Base-by-base conservation (phyloP, 208 protist genomes). In the Endotrypanum monterogeii region DNA sequence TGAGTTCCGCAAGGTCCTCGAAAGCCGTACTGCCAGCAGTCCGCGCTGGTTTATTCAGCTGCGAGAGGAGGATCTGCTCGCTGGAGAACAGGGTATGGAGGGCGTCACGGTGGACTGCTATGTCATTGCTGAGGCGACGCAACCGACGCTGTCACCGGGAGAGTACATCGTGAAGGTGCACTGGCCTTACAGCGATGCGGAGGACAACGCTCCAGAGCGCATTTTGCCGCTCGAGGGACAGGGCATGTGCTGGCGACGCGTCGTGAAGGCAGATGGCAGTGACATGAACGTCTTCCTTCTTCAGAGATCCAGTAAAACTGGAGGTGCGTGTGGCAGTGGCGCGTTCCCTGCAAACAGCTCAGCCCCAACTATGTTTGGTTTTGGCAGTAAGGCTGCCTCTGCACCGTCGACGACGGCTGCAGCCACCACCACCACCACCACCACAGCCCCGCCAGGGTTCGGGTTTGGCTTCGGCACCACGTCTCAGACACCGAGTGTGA, bases 31-130 rank as follows among this genome's bases (percentile, higher is more conserved):
- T 6, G 74, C 75, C 30, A 83, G 14, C 23, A 94, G 89, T 69
- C 92, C 90, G 8, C 90, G 92, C 35, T 96, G 92, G 92, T 96
- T 92, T 54, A 83, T 96, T 63, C 92, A 96, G 80, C 73, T 96
- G 18, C 92, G 92, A 41, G 85, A 96, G 68, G 90, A 96, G 54
- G 89, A 95, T 71, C 86, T 96, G 28, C 78, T 96, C 23, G 74
- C 83, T 11, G 90, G 87, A 35, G 79, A 76, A 16, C 85, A 93
- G 57, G 88, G 85, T n/a, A 80, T 96, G 62, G 89, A 93, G 16
- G 92, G 92, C 8, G 89, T 94, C 14, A 90, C 84, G 55, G 89
- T 96, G 39, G 90, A 96, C 67, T 94, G 92, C 79, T 86, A 94
- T 65, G 88, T 95, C 20, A 87, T 96, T 44, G 90, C 86, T 1